These are phyloP conservation scores for Guyanaporus albipodus DNA, from an alignment of 768 basidiomycete species.

Conservation along the genomic window DNA sequence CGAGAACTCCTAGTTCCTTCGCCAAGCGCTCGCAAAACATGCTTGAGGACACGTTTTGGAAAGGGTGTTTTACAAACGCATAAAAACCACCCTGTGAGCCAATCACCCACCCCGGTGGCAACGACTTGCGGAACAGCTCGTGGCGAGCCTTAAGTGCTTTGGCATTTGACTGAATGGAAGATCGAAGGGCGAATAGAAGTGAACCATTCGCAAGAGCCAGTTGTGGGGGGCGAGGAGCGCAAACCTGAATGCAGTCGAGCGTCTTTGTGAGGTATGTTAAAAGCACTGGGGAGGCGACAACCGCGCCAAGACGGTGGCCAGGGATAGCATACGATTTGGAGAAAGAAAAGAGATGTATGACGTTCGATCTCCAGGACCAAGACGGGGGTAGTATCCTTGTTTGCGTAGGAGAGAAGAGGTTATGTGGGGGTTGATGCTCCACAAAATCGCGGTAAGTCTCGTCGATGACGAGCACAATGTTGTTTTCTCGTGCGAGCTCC, in stretches of 20 bases:
- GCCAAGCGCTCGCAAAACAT: slow-evolving; percentile 60
- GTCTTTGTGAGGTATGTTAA: slow-evolving; percentile 49
- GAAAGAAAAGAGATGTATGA: slow-evolving; percentile 76
- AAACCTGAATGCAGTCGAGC: slow-evolving; percentile 78
- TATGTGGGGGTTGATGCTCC: slow-evolving; percentile 48
- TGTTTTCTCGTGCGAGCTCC: slow-evolving; percentile 47
- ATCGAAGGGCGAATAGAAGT: slow-evolving; percentile 47
- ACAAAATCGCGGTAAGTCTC: slow-evolving; percentile 88
- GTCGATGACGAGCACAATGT: slow-evolving; percentile 72
- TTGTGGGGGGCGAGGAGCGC: slow-evolving; percentile 71
- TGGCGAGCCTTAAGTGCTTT: slow-evolving; percentile 49
- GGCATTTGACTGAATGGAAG: slow-evolving; percentile 54
- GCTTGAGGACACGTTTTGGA: slow-evolving; percentile 40
- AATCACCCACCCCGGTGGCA: slow-evolving; percentile 58
- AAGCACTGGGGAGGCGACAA: slow-evolving; percentile 58
- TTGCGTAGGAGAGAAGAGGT: slow-evolving; percentile 41
- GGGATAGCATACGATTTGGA: slow-evolving; percentile 81
- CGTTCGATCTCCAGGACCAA: slow-evolving; percentile 53
- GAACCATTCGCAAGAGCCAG: slow-evolving; percentile 51
- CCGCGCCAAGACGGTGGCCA: slow-evolving; percentile 73
- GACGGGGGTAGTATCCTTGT: neutral
- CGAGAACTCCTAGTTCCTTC: slow-evolving; percentile 57
- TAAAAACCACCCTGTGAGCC: slow-evolving; percentile 71
- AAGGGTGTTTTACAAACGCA: slow-evolving; percentile 73
- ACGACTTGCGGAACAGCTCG: slow-evolving; percentile 44